phyloP scores from a whole-genome alignment of 768 basidiomycete genomes.

The Royoungia palumana region DNA sequence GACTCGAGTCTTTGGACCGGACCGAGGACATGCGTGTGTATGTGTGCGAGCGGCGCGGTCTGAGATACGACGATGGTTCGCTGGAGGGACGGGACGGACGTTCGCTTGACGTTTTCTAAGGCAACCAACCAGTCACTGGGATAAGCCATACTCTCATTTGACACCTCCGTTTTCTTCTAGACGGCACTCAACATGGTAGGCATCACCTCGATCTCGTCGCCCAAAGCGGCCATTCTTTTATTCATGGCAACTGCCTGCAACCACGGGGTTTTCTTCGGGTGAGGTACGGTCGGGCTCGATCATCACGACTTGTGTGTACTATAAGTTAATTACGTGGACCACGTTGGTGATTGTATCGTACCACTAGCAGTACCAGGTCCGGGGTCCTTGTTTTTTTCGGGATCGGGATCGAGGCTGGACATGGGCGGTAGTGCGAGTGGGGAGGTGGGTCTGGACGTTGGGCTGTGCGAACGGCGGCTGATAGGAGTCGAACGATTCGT shows the following conservation, averaged over 20 bases:
- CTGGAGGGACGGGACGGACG: neutral
- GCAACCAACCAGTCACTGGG: constrained; percentile 2
- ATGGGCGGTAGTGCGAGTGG: constrained; percentile 17
- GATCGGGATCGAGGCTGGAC: neutral
- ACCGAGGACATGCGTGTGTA: constrained; percentile 9
- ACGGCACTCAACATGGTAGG: neutral
- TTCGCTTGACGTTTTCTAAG: constrained; percentile 2
- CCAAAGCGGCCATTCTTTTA: neutral
- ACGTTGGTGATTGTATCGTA: neutral
- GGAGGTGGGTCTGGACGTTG: constrained; percentile 5
- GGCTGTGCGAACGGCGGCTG: neutral
- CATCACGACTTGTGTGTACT: neutral
- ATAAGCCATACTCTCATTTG: constrained; percentile 1
- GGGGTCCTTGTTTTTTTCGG: neutral
- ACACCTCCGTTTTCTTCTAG: constrained; percentile 1
- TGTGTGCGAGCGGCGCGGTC: neutral
- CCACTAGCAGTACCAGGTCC: neutral
- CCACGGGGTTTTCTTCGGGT: neutral
- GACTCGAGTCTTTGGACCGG: constrained; percentile 1
- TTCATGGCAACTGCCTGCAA: neutral
- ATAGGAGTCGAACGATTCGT: neutral
- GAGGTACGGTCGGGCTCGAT: neutral
- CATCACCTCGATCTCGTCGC: neutral
- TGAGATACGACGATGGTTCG: neutral
- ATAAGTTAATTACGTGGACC: constrained; percentile 1